phyloP scores from a whole-genome alignment of 2,329 filamentous ascomycete species.

The Pseudopithomyces maydicus region DNA sequence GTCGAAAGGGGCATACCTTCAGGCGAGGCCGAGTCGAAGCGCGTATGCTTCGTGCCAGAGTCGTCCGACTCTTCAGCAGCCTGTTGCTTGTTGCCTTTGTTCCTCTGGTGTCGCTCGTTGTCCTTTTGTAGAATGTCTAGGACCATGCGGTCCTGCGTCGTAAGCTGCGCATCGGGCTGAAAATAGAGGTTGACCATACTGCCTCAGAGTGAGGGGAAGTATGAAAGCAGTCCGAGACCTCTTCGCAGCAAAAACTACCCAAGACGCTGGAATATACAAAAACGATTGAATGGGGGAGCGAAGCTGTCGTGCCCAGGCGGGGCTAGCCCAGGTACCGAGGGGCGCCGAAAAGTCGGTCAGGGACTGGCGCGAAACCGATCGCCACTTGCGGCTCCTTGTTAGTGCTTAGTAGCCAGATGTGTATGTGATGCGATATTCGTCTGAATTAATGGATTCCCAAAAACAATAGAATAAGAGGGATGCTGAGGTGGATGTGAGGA shows the following conservation, averaged over 20 bases:
- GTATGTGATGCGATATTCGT: too few species aligned
- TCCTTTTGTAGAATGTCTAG: conserved; percentile 35
- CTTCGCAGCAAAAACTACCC: too few species aligned
- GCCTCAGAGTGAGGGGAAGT: neutral
- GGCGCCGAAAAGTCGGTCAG: conserved; percentile 6
- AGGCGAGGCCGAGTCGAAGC: conserved; percentile 34
- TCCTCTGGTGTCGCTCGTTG: conserved; percentile 24
- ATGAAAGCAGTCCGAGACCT: too few species aligned
- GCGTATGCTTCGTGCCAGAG: conserved; percentile 29
- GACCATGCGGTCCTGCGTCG: conserved; percentile 36
- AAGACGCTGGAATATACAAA: neutral
- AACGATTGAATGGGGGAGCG: neutral
- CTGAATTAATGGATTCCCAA: too few species aligned
- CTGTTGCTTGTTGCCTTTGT: neutral
- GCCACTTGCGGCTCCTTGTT: neutral
- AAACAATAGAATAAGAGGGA: too few species aligned
- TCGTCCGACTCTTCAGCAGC: conserved; percentile 30
- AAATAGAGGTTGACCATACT: conserved; percentile 39
- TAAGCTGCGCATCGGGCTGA: conserved; percentile 37
- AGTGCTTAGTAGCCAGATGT: too few species aligned
- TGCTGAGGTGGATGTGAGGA: too few species aligned
- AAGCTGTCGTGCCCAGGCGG: neutral
- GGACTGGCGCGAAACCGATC: neutral
- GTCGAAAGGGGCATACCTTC: conserved; percentile 25
- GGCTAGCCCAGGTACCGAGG: conserved; percentile 5